These are phyloP conservation scores for Cyanidiococcus yangmingshanensis DNA, from an alignment of 23 red algal genomes.

Conservation along the genomic window DNA sequence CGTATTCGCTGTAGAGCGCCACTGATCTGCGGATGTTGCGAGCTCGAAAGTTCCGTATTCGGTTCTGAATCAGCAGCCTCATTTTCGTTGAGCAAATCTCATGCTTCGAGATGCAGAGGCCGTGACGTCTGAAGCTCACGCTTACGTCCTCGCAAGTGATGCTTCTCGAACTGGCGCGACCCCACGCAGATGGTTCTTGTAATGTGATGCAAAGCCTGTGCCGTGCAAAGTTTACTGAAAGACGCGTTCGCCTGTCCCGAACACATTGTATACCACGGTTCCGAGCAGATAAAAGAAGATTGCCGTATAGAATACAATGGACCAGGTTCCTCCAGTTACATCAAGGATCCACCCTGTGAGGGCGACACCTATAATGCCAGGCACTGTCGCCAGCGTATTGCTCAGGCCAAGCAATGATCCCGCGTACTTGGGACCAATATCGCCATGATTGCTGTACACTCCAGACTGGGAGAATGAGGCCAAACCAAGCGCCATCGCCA, in stretches of 20 bases:
- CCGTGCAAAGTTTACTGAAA: slow-evolving; percentile 33
- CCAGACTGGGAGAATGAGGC: slow-evolving; percentile 80
- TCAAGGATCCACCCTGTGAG: slow-evolving; percentile 94
- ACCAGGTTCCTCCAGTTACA: slow-evolving; percentile 60
- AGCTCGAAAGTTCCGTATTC: too few species aligned
- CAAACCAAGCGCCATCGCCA: slow-evolving; percentile 78
- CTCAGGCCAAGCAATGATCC: slow-evolving; percentile 84
- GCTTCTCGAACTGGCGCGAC: background rate
- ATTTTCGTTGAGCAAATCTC: too few species aligned
- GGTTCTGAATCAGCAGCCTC: too few species aligned
- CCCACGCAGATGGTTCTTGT: background rate
- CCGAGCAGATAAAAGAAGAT: slow-evolving; percentile 89
- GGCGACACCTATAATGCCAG: slow-evolving; percentile 91
- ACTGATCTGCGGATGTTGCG: too few species aligned
- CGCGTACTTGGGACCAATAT: slow-evolving; percentile 79
- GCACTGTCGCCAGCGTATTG: slow-evolving; percentile 86
- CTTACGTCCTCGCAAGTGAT: background rate
- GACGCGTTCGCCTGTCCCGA: slow-evolving; percentile 73
- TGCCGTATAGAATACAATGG: slow-evolving; percentile 69
- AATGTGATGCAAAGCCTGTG: background rate
- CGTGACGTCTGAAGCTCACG: too few species aligned
- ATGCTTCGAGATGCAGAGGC: too few species aligned
- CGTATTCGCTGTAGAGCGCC: too few species aligned
- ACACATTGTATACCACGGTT: slow-evolving; percentile 64
- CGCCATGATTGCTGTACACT: slow-evolving; percentile 84